Conservation (phyloP, 2,329 filamentous ascomycete genomes). For the Fusarium continuum region DNA sequence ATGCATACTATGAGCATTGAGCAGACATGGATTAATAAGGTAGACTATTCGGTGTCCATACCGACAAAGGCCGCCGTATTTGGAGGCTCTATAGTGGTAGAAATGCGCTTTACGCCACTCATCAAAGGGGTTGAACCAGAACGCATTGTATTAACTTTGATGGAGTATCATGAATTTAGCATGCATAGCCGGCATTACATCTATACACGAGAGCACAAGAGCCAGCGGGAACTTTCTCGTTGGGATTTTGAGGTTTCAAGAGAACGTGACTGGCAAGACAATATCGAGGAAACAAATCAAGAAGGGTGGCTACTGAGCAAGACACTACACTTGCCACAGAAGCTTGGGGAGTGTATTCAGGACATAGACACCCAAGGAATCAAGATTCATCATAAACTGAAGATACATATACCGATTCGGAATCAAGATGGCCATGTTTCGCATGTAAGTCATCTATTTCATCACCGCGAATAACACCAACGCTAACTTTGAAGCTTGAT, state of each 20-base stretch:
- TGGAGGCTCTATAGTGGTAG: conserved; percentile 81
- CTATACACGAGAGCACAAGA: conserved; percentile 65
- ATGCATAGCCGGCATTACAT: conserved; percentile 56
- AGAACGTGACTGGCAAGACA: conserved; percentile 71
- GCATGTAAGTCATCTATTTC: conserved; percentile 64
- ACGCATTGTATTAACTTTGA: conserved; percentile 77
- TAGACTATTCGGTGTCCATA: conserved; percentile 92
- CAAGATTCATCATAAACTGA: conserved; percentile 90
- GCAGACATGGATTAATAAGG: conserved; percentile 96
- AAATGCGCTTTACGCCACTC: conserved; percentile 86
- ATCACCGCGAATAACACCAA: background rate
- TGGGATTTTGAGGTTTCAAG: conserved; percentile 65
- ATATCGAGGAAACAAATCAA: conserved; percentile 72
- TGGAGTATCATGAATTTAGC: conserved; percentile 78
- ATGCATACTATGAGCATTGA: conserved; percentile 91
- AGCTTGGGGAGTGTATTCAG: conserved; percentile 82
- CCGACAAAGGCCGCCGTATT: conserved; percentile 94
- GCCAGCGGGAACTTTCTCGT: conserved; percentile 67
- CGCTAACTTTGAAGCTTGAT: conserved; percentile 65
- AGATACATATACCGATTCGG: conserved; percentile 85
- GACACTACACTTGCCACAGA: conserved; percentile 77
- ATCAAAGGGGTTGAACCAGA: conserved; percentile 87
- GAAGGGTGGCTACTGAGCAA: conserved; percentile 71
- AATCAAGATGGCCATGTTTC: conserved; percentile 95
- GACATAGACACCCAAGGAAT: conserved; percentile 88